Base-by-base conservation (phyloP, 345 rosid species). In the Dimocarpus longan region DNA sequence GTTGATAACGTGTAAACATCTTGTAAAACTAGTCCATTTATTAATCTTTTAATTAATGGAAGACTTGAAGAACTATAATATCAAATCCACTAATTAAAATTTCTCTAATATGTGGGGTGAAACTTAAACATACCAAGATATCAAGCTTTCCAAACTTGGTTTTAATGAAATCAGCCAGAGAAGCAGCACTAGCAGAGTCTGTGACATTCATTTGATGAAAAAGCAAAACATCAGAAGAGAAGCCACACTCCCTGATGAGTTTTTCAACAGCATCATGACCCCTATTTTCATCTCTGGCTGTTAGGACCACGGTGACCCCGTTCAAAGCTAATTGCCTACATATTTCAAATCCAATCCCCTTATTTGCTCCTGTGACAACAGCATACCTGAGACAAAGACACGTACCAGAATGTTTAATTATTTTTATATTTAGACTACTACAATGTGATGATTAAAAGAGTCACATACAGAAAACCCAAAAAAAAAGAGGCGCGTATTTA, bases 161-260 rank as follows among this genome's bases (percentile, higher is more conserved):
- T 1, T 26, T 66, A 68, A 82, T 66, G 67, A 79, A 82, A 26
- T 50, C 60, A 3, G 74, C 80, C 1, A 82, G n/a, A 28, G 85
- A 70, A 24, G 50, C 69, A n/a, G 74, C 26, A 19, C 77, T 79
- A 22, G 62, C 60, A 57, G 85, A 69, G 62, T 82, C 74, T 4
- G 73, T 21, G 0, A 82, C 82, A 79, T 82, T 77, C 56, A 82
- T 80, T 32, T 79, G 67, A 63, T 75, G 84, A 43, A 82, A 82
- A 46, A 79, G 5, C 13, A 79, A 8, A 65, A 43, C 3, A 66
- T 79, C 62, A 22, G 46, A 39, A 71, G 22, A 56, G 50, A 77
- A 66, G 4, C 79, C 85, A 57, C 40, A 57, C 3, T 56, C 77
- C 13, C 43, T 74, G 37, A 8, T 69, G 5, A 79, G 77, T 10